A percentile compares a stretch with the other conserved stretches of the same genome.
phyloP scores from a whole-genome alignment of 163 green algal genomes.

The Chlamydomonas reinhardtii region DNA sequence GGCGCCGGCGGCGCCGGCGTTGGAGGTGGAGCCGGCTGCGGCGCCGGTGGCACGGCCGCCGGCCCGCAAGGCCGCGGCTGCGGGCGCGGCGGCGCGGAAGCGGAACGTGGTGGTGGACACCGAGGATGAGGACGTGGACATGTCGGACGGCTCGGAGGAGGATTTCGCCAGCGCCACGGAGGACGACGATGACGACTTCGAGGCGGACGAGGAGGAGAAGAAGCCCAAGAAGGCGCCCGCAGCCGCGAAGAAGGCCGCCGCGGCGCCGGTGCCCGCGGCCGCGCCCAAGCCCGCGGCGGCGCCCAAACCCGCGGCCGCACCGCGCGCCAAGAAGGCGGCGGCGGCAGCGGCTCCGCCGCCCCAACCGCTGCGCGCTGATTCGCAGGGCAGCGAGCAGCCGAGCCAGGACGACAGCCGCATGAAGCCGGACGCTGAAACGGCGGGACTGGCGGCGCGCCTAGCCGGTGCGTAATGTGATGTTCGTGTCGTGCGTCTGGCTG shows the following conservation, averaged over 20 bases:
- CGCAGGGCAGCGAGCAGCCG: slow-evolving; percentile 29
- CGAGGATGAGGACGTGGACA: too few species aligned
- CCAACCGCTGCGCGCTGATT: slow-evolving; percentile 4
- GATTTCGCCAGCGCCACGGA: too few species aligned
- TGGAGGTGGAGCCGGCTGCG: too few species aligned
- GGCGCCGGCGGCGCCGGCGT: background rate
- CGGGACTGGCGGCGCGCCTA: slow-evolving; percentile 43
- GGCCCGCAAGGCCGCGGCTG: background rate
- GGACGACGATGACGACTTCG: too few species aligned
- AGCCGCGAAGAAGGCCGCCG: too few species aligned
- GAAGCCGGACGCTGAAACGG: slow-evolving; percentile 2
- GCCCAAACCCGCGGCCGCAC: background rate
- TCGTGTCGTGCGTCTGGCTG: background rate
- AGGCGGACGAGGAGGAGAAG: too few species aligned
- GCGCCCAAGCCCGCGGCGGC: background rate
- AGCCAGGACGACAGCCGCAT: slow-evolving; percentile 22
- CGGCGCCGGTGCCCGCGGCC: background rate
- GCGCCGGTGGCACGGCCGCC: background rate
- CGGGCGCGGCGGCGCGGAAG: too few species aligned
- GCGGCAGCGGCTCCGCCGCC: background rate
- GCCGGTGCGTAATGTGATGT: slow-evolving; percentile 38
- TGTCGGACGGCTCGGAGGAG: too few species aligned
- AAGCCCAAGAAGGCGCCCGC: too few species aligned
- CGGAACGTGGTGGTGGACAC: too few species aligned
- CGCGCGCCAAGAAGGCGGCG: slow-evolving; percentile 27